Percentiles rank a stretch among this genome's conserved stretches.
Conservation (phyloP, 805 yeast genomes). For the Barnettozyma sucrosica region DNA sequence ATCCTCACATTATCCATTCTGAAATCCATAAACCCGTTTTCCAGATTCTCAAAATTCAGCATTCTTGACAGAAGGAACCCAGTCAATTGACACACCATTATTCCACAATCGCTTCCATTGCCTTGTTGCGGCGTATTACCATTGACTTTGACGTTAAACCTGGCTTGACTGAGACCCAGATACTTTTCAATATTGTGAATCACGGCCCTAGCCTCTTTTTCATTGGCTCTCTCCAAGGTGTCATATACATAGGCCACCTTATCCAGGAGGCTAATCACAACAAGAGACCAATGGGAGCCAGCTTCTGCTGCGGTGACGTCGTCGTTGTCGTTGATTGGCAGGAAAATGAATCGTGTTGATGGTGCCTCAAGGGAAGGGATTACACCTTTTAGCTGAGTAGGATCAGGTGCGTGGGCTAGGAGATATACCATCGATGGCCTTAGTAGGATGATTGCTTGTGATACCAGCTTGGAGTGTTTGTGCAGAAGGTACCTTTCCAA, state of each 20-base stretch:
- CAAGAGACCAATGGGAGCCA: conserved; percentile 75
- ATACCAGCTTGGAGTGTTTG: conserved; percentile 22
- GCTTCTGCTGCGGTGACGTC: conserved; percentile 54
- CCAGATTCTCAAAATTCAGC: conserved; percentile 22
- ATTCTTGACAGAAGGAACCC: conserved; percentile 31
- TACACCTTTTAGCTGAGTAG: conserved; percentile 36
- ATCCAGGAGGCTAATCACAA: conserved; percentile 46
- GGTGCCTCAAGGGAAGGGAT: conserved; percentile 37
- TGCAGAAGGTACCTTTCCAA: conserved; percentile 33
- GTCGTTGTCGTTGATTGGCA: conserved; percentile 64
- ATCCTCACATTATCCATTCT: conserved; percentile 36
- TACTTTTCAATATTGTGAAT: conserved; percentile 22
- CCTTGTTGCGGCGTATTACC: conserved; percentile 48
- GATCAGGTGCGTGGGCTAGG: conserved; percentile 47
- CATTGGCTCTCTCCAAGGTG: conserved; percentile 33
- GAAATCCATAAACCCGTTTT: conserved; percentile 31
- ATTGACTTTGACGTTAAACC: conserved; percentile 21
- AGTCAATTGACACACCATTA: conserved; percentile 30
- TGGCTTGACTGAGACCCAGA: conserved; percentile 7
- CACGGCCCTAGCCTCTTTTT: conserved; percentile 17
- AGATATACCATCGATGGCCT: conserved; percentile 64
- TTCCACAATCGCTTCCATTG: conserved; percentile 65
- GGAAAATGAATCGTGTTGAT: conserved; percentile 44
- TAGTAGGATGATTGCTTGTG: conserved; percentile 34
- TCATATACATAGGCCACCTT: conserved; percentile 51